Evolutionary conservation across 495 filamentous ascomycete species (phyloP).

Genomic region (Penicillium simplicissimum): DNA sequence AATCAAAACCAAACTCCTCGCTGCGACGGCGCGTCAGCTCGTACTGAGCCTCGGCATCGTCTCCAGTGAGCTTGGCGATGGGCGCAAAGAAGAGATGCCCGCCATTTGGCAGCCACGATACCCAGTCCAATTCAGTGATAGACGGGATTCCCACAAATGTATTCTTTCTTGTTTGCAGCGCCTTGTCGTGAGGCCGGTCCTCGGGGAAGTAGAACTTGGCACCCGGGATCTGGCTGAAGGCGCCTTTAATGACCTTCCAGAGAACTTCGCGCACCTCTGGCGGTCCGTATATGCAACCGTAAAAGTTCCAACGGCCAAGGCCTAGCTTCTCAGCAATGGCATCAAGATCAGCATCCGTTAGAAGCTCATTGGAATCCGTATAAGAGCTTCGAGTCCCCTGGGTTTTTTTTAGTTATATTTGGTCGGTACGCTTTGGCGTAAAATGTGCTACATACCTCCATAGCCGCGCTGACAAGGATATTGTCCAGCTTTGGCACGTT

Average conservation of each 20-base stretch:
- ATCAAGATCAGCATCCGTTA: too few relatives aligned
- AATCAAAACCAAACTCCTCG: slow-evolving; percentile 48
- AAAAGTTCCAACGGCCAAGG: slow-evolving; percentile 8
- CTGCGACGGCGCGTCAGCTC: slow-evolving; percentile 40
- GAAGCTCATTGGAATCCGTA: too few relatives aligned
- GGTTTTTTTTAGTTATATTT: too few relatives aligned
- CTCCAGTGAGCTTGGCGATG: slow-evolving; percentile 50
- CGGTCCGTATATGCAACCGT: slow-evolving; percentile 36
- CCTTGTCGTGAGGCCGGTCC: slow-evolving; percentile 35
- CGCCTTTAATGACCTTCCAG: slow-evolving; percentile 48
- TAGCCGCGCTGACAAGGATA: slow-evolving; percentile 48
- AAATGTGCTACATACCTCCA: slow-evolving; percentile 17
- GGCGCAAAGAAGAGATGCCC: slow-evolving; percentile 55
- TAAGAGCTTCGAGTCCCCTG: too few relatives aligned
- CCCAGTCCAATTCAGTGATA: slow-evolving; percentile 54
- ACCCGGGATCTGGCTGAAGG: slow-evolving; percentile 48
- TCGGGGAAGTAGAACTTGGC: slow-evolving; percentile 44
- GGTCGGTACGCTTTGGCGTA: too few relatives aligned
- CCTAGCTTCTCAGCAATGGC: slow-evolving; percentile 5
- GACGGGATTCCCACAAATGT: slow-evolving; percentile 49
- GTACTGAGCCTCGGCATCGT: slow-evolving; percentile 49
- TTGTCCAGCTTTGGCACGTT: slow-evolving; percentile 55
- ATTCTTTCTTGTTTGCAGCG: slow-evolving; percentile 42
- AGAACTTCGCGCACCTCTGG: slow-evolving; percentile 41
- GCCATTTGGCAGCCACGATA: slow-evolving; percentile 59